Base-by-base conservation (phyloP, 306 rosid genomes). In the Abrus precatorius region DNA sequence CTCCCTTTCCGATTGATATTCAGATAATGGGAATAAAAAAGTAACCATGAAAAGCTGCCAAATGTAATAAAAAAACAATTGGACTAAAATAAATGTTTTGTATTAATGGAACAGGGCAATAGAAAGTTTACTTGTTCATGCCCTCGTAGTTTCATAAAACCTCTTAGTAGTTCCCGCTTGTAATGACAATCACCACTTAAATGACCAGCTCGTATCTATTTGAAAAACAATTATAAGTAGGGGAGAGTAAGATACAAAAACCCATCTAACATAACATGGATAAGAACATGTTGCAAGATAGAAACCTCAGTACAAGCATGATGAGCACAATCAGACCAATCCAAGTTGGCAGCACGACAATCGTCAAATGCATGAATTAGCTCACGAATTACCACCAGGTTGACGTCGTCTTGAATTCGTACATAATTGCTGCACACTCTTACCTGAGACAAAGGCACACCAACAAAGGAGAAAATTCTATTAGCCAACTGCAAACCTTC, bases 141-240 rank as follows among this genome's bases (percentile, higher is more conserved):
- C 78, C 94, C 97, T 72, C 92, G 89, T 57, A 94, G 14, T 75
- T 86, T 94, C 68, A 86, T 4, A 70, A 62, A 73, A 80, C 97
- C 97, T 64, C 94, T 85, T 44, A 94, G 76, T 38, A 93, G 74
- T 85, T 93, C 97, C 62, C 94, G 83, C 69, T 91, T 91, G 70
- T 68, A 93, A 88, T 91, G 98, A 72, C 98, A 91, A 84, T 88
- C 91, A 66, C 98, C 98, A 57, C 97, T 91, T 40, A 93, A 82
- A 87, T 91, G 93, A 72, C 74, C 85, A 61, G 98, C 92, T 70
- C 97, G 88, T 74, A 93, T 87, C 98, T 93, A 86, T 80, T 89
- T 61, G 67, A 56, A 11, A 34, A 60, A 10, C 70, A 64, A 74
- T 10, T 14, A 56, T 50, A 20, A 82, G 36, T 36, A 64, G 11